Conservation (phyloP, 768 basidiomycete genomes). For the Amanita molliuscula region DNA sequence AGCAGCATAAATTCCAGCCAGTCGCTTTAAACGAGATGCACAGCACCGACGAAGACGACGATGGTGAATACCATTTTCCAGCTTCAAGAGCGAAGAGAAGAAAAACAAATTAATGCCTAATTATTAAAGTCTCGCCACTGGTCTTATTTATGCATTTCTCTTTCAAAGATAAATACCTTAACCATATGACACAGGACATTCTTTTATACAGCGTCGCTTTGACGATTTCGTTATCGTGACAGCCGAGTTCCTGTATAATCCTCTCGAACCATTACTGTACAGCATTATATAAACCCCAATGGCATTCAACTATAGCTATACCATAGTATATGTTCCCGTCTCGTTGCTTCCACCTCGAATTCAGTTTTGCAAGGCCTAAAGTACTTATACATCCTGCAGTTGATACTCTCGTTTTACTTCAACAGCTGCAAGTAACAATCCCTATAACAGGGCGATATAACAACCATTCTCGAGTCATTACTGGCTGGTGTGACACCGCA, state of each 20-base stretch:
- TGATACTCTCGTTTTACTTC: conserved; percentile 32
- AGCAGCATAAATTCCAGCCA: conserved; percentile 28
- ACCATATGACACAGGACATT: background rate
- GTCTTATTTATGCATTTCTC: background rate
- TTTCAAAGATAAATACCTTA: background rate
- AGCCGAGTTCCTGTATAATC: background rate
- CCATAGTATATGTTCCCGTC: conserved; percentile 29
- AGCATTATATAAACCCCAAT: conserved; percentile 1
- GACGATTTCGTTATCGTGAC: background rate
- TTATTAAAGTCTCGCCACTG: background rate
- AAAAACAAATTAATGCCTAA: conserved; percentile 12
- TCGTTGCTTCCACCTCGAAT: conserved; percentile 22
- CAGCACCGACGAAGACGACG: conserved; percentile 35
- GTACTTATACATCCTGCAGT: conserved; percentile 14
- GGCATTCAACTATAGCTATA: conserved; percentile 22
- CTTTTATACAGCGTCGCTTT: background rate
- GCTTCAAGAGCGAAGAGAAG: conserved; percentile 23
- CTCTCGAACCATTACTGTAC: background rate
- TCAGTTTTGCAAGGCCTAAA: conserved; percentile 10
- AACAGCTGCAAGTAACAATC: conserved; percentile 17
- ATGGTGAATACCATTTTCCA: conserved; percentile 35
- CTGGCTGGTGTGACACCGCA: no score
- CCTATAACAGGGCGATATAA: no score
- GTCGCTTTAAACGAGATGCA: conserved; percentile 25
- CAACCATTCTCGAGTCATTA: no score